These are phyloP conservation scores for Amborella trichopoda DNA, from an alignment of 164 flowering plant genomes.

Conservation along the genomic window DNA sequence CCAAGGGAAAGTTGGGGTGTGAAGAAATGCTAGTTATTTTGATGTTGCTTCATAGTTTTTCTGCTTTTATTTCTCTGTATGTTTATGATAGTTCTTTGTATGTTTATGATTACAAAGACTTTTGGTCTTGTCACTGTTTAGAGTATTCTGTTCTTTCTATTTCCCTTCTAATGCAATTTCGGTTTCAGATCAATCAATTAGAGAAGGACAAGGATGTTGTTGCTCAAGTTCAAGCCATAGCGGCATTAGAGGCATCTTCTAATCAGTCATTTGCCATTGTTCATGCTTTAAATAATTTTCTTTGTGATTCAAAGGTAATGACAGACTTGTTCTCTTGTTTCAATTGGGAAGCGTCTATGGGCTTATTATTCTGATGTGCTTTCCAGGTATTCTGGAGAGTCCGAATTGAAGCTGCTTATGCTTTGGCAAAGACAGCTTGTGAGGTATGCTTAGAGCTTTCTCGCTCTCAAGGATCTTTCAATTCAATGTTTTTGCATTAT, in stretches of 20 bases:
- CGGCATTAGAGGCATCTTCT: conserved; percentile 51
- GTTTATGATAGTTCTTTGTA: too few relatives aligned
- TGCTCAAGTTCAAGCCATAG: conserved; percentile 90
- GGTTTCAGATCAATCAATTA: conserved; percentile 68
- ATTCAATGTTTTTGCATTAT: too few relatives aligned
- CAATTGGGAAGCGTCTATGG: neutral
- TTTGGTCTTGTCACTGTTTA: too few relatives aligned
- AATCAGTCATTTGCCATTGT: conserved; percentile 62
- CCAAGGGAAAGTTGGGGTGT: too few relatives aligned
- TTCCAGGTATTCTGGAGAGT: conserved; percentile 92
- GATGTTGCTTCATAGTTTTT: too few relatives aligned
- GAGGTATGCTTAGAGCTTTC: too few relatives aligned
- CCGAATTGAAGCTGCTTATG: conserved; percentile 89
- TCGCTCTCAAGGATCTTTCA: too few relatives aligned
- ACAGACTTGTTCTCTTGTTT: neutral
- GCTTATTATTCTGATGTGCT: conserved; percentile 1
- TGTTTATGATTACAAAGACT: too few relatives aligned
- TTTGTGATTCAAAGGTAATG: conserved; percentile 71
- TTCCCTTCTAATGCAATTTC: neutral
- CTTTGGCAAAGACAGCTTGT: conserved; percentile 73
- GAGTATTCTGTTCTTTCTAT: conserved; percentile 2
- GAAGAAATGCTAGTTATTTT: too few relatives aligned
- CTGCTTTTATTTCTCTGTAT: too few relatives aligned
- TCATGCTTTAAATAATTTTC: conserved; percentile 72
- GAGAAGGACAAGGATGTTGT: conserved; percentile 98